Evolutionary conservation across 768 basidiomycete species (phyloP).

Genomic region (Pholiota conissans): DNA sequence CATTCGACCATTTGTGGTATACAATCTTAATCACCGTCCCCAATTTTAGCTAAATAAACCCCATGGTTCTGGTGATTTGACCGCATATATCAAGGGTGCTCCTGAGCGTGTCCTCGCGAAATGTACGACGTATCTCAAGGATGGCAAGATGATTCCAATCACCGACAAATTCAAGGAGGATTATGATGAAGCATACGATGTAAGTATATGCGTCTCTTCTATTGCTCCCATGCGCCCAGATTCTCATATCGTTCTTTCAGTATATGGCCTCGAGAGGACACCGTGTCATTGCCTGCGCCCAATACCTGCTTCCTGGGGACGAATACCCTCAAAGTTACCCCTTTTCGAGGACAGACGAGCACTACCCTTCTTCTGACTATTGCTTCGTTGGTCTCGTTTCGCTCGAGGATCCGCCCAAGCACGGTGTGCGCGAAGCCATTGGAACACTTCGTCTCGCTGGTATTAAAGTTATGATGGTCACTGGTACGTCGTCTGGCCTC

Average conservation of each 20-base stretch:
- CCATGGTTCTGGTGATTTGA: constrained; percentile 48
- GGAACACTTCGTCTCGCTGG: constrained; percentile 70
- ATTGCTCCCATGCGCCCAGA: neutral
- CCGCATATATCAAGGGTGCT: constrained; percentile 66
- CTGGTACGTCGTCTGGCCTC: constrained; percentile 36
- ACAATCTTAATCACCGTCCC: neutral
- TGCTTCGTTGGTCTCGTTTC: constrained; percentile 68
- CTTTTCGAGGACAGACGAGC: constrained; percentile 55
- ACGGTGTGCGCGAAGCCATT: constrained; percentile 71
- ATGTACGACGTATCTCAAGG: constrained; percentile 58
- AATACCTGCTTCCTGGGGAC: constrained; percentile 50
- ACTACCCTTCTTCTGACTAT: constrained; percentile 56
- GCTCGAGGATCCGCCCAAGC: constrained; percentile 70
- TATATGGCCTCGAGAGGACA: constrained; percentile 80
- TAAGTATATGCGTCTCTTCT: constrained; percentile 23
- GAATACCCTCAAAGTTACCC: constrained; percentile 44
- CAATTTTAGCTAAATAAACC: constrained; percentile 50
- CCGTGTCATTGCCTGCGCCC: constrained; percentile 74
- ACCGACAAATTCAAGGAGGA: constrained; percentile 51
- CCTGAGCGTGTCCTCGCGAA: constrained; percentile 69
- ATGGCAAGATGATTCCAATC: constrained; percentile 47
- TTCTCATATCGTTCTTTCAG: constrained; percentile 27
- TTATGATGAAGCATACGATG: constrained; percentile 66
- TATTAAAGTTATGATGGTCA: constrained; percentile 80
- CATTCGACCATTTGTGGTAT: neutral